A percentile compares a stretch with the other conserved stretches of the same genome.
These are phyloP conservation scores for Prunus campanulata DNA, from an alignment of 306 rosid species.

Conservation along the genomic window DNA sequence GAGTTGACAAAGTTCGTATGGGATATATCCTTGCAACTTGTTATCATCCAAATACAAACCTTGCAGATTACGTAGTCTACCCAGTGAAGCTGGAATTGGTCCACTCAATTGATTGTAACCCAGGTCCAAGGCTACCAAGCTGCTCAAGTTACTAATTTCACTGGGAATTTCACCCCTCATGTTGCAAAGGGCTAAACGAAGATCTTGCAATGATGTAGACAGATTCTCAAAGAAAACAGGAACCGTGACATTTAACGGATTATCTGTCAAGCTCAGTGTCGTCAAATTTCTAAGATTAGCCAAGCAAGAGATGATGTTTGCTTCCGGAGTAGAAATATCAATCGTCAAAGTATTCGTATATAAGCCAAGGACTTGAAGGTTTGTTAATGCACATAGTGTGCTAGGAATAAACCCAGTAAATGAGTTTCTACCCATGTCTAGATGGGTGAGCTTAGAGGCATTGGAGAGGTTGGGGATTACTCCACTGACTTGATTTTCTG, in stretches of 20 bases:
- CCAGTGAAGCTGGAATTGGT: neutral
- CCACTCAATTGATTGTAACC: neutral
- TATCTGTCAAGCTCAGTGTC: rapidly evolving
- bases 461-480: conserved; percentile 3
- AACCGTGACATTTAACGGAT: neutral
- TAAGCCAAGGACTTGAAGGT: neutral
- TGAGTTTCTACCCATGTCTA: neutral
- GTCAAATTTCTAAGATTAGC: neutral
- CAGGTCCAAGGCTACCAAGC: neutral
- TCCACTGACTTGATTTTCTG: neutral
- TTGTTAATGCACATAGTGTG: neutral
- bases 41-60: neutral
- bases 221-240: neutral
- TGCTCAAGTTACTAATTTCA: neutral
- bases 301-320: neutral
- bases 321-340: neutral
- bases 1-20: neutral
- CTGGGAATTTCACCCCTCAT: neutral
- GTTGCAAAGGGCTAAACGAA: neutral
- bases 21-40: neutral
- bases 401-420: neutral
- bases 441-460: neutral
- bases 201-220: neutral
- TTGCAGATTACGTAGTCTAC: neutral
- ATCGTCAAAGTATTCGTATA: neutral